Evolutionary conservation across 495 filamentous ascomycete species (phyloP).

Genomic region (Podospora comata): DNA sequence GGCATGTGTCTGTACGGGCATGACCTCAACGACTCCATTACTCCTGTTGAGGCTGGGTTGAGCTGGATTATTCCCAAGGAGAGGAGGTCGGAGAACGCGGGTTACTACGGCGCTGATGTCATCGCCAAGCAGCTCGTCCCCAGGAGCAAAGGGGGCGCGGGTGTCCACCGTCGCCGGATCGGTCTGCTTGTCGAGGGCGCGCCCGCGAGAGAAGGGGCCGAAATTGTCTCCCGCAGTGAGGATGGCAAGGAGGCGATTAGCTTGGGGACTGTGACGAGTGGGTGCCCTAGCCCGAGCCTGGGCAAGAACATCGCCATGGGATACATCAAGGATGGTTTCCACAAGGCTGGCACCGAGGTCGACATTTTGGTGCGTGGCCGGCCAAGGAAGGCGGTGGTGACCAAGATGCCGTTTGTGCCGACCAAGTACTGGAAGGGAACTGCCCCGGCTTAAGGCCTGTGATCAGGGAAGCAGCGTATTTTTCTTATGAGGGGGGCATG

Average conservation of each 20-base stretch:
- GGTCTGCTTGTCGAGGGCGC: conserved; percentile 82
- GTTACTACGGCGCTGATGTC: conserved; percentile 70
- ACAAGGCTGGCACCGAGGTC: conserved; percentile 85
- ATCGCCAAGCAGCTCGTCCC: conserved; percentile 70
- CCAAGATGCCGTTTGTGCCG: conserved; percentile 92
- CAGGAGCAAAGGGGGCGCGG: conserved; percentile 60
- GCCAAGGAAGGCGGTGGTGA: conserved; percentile 71
- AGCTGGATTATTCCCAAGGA: conserved; percentile 82
- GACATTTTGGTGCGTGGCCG: conserved; percentile 78
- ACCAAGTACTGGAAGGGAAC: conserved; percentile 65
- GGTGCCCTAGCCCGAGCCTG: conserved; percentile 81
- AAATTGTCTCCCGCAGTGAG: conserved; percentile 58
- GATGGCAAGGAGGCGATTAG: conserved; percentile 45
- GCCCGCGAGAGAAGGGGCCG: conserved; percentile 84
- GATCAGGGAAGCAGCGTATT: neutral
- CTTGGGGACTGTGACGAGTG: conserved; percentile 73
- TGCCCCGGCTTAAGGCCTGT: conserved; percentile 15
- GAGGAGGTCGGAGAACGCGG: conserved; percentile 58
- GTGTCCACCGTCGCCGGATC: conserved; percentile 70
- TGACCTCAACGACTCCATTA: conserved; percentile 84
- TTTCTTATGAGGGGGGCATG: neutral
- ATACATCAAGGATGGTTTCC: conserved; percentile 76
- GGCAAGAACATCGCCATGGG: conserved; percentile 94
- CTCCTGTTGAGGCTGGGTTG: conserved; percentile 79
- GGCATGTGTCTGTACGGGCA: conserved; percentile 99